These are phyloP conservation scores for Melocanna baccifera DNA, from an alignment of 176 grass and related monocot species.

Conservation along the genomic window DNA sequence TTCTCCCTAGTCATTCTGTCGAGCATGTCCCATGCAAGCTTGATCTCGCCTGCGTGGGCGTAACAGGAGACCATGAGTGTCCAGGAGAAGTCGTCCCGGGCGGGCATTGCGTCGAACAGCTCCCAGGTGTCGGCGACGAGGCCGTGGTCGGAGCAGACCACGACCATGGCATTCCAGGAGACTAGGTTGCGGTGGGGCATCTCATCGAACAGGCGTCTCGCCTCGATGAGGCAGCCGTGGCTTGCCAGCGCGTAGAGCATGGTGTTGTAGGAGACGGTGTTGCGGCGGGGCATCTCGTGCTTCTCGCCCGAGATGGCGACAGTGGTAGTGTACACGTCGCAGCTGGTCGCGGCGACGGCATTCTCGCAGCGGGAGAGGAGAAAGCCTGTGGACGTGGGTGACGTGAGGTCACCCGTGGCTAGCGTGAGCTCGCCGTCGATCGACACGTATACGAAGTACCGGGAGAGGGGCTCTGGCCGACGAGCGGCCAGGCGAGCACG, in stretches of 20 bases:
- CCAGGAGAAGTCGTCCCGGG: slow-evolving; percentile 42
- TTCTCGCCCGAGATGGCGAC: slow-evolving; percentile 36
- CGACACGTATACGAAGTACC: slow-evolving; percentile 40
- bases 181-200: slow-evolving; percentile 35
- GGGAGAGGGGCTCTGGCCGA: slow-evolving; percentile 46
- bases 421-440: slow-evolving; percentile 62
- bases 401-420: slow-evolving; percentile 43
- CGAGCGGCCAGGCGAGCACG: slow-evolving; percentile 24
- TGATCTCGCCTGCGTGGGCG: slow-evolving; percentile 30
- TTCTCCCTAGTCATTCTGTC: slow-evolving; percentile 46
- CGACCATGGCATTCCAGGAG: slow-evolving; percentile 58
- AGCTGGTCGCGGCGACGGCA: background rate
- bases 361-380: slow-evolving; percentile 53
- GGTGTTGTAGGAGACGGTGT: slow-evolving; percentile 53
- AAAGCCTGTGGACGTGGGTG: background rate
- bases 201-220: slow-evolving; percentile 35
- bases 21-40: slow-evolving; percentile 36
- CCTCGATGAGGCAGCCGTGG: slow-evolving; percentile 38
- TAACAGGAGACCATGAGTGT: slow-evolving; percentile 55
- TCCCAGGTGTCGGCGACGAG: slow-evolving; percentile 17
- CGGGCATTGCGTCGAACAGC: slow-evolving; percentile 51
- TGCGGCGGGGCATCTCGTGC: slow-evolving; percentile 44
- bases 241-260: slow-evolving; percentile 53
- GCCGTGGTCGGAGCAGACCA: slow-evolving; percentile 37
- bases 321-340: slow-evolving; percentile 47